Conservation (phyloP, 2,329 filamentous ascomycete genomes). For the Acarospora socialis region DNA sequence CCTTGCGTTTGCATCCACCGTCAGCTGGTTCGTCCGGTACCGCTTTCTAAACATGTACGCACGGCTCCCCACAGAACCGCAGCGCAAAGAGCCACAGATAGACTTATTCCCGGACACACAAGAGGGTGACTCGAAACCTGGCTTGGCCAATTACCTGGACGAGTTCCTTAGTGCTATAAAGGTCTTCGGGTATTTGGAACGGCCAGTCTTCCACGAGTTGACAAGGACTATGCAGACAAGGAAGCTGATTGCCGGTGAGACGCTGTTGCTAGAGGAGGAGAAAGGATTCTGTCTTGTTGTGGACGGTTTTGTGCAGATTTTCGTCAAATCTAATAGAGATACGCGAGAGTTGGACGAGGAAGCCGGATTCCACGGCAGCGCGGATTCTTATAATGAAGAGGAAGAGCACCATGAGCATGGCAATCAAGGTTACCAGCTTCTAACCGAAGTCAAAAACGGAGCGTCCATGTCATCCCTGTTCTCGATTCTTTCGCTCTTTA, state of each 20-base stretch:
- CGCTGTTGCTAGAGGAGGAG: constrained; percentile 86
- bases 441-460: constrained; percentile 95
- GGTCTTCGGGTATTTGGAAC: constrained; percentile 92
- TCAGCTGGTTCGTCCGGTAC: constrained; percentile 90
- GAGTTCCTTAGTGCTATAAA: constrained; percentile 98
- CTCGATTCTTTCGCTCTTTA: constrained; percentile 92
- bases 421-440: constrained; percentile 78
- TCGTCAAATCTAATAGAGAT: constrained; percentile 72
- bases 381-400: constrained; percentile 53
- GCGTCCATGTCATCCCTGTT: constrained; percentile 97
- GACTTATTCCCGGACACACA: constrained; percentile 90
- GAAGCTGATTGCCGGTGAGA: constrained; percentile 92
- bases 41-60: constrained; percentile 96
- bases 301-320: constrained; percentile 91
- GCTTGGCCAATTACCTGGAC: constrained; percentile 89
- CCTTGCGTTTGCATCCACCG: constrained; percentile 61
- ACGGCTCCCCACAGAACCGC: constrained; percentile 80
- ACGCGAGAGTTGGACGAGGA: constrained; percentile 29
- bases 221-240: constrained; percentile 96
- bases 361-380: constrained; percentile 27
- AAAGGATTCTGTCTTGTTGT: constrained; percentile 97
- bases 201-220: constrained; percentile 93
- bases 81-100: constrained; percentile 88
- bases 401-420: constrained; percentile 44
- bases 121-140: constrained; percentile 78